A percentile compares a stretch with the other conserved stretches of the same genome.
Conservation (phyloP, 2,329 filamentous ascomycete species). For the Decorospora gaudefroyi region DNA sequence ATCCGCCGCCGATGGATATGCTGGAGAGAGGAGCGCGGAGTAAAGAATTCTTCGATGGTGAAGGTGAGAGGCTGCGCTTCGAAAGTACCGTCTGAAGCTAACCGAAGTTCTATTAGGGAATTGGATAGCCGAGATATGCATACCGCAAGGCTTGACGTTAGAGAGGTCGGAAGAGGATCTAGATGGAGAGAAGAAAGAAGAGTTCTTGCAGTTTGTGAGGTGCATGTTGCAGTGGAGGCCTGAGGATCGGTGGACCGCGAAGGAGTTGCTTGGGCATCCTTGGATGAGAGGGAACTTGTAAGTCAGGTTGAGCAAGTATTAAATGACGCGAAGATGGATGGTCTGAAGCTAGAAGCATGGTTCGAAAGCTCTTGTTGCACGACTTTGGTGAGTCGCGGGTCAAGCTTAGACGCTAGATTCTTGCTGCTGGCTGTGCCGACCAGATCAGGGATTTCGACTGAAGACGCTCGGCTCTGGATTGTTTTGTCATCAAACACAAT, state of each 20-base stretch:
- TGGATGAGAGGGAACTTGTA: slow-evolving; percentile 7
- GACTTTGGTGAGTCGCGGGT: too few species aligned
- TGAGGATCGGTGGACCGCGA: slow-evolving; percentile 34
- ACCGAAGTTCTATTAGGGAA: slow-evolving; percentile 15
- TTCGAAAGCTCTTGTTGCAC: too few species aligned
- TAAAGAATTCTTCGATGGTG: slow-evolving; percentile 22
- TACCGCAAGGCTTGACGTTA: slow-evolving; percentile 15
- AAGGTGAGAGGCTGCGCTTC: slow-evolving; percentile 17
- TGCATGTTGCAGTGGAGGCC: slow-evolving; percentile 47
- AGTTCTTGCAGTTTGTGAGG: slow-evolving; percentile 41
- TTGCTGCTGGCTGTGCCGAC: too few species aligned
- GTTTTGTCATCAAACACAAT: too few species aligned
- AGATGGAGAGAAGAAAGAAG: slow-evolving; percentile 27
- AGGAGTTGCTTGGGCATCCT: slow-evolving; percentile 13
- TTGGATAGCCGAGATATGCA: slow-evolving; percentile 22
- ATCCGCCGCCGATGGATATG: slow-evolving; percentile 24
- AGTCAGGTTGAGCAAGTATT: slow-evolving; percentile 11
- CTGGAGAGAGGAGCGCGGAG: slow-evolving; percentile 15
- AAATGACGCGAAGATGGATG: slow-evolving; percentile 7
- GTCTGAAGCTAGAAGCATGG: slow-evolving; percentile 12
- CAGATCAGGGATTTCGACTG: too few species aligned
- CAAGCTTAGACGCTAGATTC: background rate
- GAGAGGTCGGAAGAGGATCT: slow-evolving; percentile 25
- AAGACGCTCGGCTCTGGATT: too few species aligned
- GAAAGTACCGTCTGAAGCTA: slow-evolving; percentile 5